Evolutionary conservation across 2,329 filamentous ascomycete species (phyloP).

Genomic region (Paraphoma chrysanthemicola): DNA sequence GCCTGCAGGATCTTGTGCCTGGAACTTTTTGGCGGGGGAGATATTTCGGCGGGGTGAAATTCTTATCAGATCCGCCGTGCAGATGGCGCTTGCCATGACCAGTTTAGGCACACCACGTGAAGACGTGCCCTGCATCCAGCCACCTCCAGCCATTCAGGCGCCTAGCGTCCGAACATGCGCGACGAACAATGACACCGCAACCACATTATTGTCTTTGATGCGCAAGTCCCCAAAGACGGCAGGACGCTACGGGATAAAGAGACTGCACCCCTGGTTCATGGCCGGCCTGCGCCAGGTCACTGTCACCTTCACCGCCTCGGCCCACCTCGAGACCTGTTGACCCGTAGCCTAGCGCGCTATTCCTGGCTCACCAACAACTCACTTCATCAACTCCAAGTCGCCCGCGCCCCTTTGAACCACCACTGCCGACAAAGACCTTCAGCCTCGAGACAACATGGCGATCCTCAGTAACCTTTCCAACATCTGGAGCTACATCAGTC

Average conservation of each 20-base stretch:
- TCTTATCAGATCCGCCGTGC: conserved; percentile 34
- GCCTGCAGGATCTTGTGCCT: conserved; percentile 16
- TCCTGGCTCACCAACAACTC: not conserved
- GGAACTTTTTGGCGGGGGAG: conserved; percentile 36
- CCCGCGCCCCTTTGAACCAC: too few relatives aligned
- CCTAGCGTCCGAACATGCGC: conserved; percentile 5
- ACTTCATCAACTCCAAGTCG: not conserved
- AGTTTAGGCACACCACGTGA: conserved; percentile 3
- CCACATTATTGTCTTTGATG: conserved; percentile 19
- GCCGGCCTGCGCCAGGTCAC: conserved; percentile 12
- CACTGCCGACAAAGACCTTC: not conserved
- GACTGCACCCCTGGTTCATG: conserved; percentile 10
- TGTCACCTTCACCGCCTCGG: conserved; percentile 22
- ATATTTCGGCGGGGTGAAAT: conserved; percentile 22
- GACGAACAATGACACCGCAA: conserved; percentile 26
- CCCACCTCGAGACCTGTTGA: not conserved
- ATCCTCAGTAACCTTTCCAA: conserved; percentile 40
- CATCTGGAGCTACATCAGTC: conserved; percentile 53
- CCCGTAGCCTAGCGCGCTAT: not conserved
- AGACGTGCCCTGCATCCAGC: conserved; percentile 15
- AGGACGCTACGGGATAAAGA: conserved; percentile 15
- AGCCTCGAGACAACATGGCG: conserved; percentile 27
- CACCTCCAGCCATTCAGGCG: conserved; percentile 6
- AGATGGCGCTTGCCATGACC: not conserved
- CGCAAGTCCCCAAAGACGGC: conserved; percentile 7